These are phyloP conservation scores for Ascochyta koolunga DNA, from an alignment of 2,329 filamentous ascomycete species.

Conservation along the genomic window DNA sequence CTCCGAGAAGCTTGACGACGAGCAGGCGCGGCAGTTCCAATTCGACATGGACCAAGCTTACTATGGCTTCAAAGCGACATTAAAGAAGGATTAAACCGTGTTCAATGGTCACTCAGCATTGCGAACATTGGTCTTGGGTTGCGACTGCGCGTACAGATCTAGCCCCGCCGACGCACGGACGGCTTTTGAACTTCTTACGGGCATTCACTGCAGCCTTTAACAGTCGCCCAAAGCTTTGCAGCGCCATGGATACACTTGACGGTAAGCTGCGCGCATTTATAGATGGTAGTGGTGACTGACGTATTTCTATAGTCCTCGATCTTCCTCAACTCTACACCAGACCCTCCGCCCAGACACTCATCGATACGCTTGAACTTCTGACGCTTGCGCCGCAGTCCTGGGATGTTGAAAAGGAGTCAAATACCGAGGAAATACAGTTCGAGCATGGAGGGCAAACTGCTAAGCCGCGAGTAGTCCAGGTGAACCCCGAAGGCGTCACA, in stretches of 20 bases:
- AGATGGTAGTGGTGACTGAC: slow-evolving; percentile 17
- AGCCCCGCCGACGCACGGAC: slow-evolving; percentile 30
- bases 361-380: slow-evolving; percentile 70
- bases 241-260: slow-evolving; percentile 35
- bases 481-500: slow-evolving; percentile 59
- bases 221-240: neutral
- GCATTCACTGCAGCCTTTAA: neutral
- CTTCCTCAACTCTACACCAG: slow-evolving; percentile 83
- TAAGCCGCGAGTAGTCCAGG: slow-evolving; percentile 8
- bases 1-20: slow-evolving; percentile 84
- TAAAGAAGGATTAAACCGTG: slow-evolving; percentile 53
- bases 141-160: neutral
- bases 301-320: slow-evolving; percentile 63
- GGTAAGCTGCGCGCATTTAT: slow-evolving; percentile 25
- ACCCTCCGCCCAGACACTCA: slow-evolving; percentile 69
- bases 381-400: slow-evolving; percentile 72
- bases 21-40: slow-evolving; percentile 86
- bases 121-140: neutral
- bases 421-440: slow-evolving; percentile 29
- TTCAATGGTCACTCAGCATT: neutral
- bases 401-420: slow-evolving; percentile 57
- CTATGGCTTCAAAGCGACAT: slow-evolving; percentile 84
- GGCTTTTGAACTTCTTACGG: slow-evolving; percentile 16
- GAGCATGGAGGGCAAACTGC: slow-evolving; percentile 39
- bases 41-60: slow-evolving; percentile 95